Base-by-base conservation (phyloP, 306 rosid species). In the Casuarina glauca region DNA sequence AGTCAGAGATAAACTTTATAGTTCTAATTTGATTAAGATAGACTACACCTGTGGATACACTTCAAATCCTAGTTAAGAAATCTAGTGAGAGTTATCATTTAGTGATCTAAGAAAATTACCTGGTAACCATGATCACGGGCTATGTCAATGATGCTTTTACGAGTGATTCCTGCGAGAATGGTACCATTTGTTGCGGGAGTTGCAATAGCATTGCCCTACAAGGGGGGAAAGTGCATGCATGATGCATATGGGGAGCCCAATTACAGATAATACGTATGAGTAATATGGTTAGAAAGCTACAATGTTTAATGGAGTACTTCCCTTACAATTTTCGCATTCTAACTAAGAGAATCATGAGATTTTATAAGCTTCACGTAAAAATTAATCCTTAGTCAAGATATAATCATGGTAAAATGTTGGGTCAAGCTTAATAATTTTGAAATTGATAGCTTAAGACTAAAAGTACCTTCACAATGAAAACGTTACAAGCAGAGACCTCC, bases 401-500 rank as follows among this genome's bases (percentile, higher is more conserved):
- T 19, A 16, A 57, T 7, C 12, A 19, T 57, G 36, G 38, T 58
- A 35, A 69, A 15, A 16, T 19, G 8, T 43, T 68, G 36, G n/a
- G n/a, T 7, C 13, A 60, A 13, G 26, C 2, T 75, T 63, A 3
- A 35, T 49, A n/a, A 20, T 26, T 26, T 64, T 35, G 45, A 26
- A 73, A 55, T 5, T 13, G 16, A 50, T 8, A 49, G 32, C 15
- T 26, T 15, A 16, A 51, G 41, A 50, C 1, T 4, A 12, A 49
- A 26, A n/a, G 49, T 86, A 94, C 97, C 97, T 95, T 95, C 9
- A 88, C 88, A 75, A 87, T 46, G 69, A 95, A 95, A 69, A 95
- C 74, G 84, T 95, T 95, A 81, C 97, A 95, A 63, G 97, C 84
- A 75, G 99, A 95, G 9, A 91, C 96, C 88, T 92, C 99, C 88